Conservation (phyloP, 139 green algal genomes). For the Edaphochlamys debaryana region DNA sequence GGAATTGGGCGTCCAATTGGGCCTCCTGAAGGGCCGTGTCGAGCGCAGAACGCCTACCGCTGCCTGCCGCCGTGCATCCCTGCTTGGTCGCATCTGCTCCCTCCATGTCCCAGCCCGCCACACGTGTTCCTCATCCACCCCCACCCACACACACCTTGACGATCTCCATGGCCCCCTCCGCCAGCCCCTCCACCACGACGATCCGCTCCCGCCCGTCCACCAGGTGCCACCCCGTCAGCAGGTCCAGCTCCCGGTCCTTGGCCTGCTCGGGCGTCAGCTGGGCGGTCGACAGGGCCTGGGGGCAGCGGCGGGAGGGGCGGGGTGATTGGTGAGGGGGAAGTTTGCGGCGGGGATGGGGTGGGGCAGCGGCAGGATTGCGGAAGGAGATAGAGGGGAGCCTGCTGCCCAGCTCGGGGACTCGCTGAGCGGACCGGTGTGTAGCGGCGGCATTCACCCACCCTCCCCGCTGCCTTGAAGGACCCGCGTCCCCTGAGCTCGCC, state of each 20-base stretch:
- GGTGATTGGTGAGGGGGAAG: too few species aligned
- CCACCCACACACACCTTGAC: conserved; percentile 35
- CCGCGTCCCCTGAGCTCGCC: too few species aligned
- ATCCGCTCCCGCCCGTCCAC: conserved; percentile 67
- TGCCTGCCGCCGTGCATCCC: too few species aligned
- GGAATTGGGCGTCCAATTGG: background rate
- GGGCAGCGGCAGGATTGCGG: background rate
- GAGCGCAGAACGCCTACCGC: too few species aligned
- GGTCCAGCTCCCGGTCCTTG: conserved; percentile 43
- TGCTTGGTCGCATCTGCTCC: too few species aligned
- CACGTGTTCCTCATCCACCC: too few species aligned
- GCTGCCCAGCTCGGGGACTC: too few species aligned
- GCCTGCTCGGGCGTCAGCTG: conserved; percentile 54
- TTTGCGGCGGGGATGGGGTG: too few species aligned
- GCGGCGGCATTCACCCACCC: too few species aligned
- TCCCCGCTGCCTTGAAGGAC: too few species aligned
- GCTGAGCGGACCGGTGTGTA: too few species aligned
- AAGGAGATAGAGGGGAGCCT: background rate
- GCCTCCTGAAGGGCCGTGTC: background rate
- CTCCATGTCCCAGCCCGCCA: too few species aligned
- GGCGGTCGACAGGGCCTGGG: conserved; percentile 60
- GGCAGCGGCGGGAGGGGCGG: background rate
- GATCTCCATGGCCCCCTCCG: conserved; percentile 46
- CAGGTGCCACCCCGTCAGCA: conserved; percentile 75
- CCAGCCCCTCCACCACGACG: conserved; percentile 67